Evolutionary conservation across 2,329 filamentous ascomycete genomes (phyloP), one percentile per base, ranked within the genome.

Genomic region (Colletotrichum sidae): DNA sequence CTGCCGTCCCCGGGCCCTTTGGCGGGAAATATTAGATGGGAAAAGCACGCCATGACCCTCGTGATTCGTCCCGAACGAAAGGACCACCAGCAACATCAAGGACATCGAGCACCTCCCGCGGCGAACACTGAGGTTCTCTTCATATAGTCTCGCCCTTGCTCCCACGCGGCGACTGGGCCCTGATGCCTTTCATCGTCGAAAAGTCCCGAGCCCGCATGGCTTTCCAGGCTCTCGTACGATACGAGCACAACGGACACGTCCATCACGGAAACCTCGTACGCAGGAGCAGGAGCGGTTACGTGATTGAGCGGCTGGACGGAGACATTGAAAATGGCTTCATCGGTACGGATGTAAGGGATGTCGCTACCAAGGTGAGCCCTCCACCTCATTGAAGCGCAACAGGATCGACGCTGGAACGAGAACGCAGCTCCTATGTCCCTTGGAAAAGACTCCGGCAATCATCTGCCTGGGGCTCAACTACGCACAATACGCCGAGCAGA

Each of bases 401-500:
- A 33, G 35, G 8, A 13, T 6, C 10, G 2, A 12, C 17, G 15
- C 8, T 8, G 44, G 11, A 10, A 5, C 44, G 2, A 8, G n/a
- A 46, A 25, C 2, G 8, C 60, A 34, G 68, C 65, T 60, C 58
- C 65, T 61, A 41, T 70, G 25, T 58, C 68, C 42, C 55, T 53
- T n/a, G 54, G 63, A 47, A 42, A 61, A 15, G 53, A 68, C 41
- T 34, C 65, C 25, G 11, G 33, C n/a, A 17, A 71, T 73, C 17
- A 69, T 71, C 34, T 75, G 73, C 44, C 70, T 74, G 2, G 73
- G 73, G 8, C 60, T 75, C 34, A 74, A 75, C 55, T 75, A 72
- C 53, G 45, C 52, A 12, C 55, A 60, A 25, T 70, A 46, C 74
- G 81, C 70, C 11, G 58, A 70, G 35, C 63, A 68, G 46, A 69